Conservation (phyloP, 768 basidiomycete species). For the Phylloporus sp. region DNA sequence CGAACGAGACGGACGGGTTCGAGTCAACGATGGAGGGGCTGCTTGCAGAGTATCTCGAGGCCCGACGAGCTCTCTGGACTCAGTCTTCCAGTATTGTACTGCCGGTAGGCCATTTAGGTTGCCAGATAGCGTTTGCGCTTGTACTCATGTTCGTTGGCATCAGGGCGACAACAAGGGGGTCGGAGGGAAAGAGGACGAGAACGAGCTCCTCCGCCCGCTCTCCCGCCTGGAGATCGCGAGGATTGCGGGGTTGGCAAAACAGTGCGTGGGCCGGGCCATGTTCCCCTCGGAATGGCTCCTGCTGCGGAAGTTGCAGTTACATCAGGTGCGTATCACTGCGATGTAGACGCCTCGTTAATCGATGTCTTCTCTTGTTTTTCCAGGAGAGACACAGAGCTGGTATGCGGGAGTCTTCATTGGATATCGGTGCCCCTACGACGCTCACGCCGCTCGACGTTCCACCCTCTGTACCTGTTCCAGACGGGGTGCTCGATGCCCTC, state of each 20-base stretch:
- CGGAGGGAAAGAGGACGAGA: slow-evolving; percentile 4
- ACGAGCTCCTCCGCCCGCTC: slow-evolving; percentile 37
- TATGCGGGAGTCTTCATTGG: not conserved
- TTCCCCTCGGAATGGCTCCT: slow-evolving; percentile 33
- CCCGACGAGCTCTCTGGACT: slow-evolving; percentile 25
- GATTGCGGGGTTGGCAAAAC: slow-evolving; percentile 25
- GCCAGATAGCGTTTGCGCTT: not conserved
- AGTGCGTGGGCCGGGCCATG: slow-evolving; percentile 9
- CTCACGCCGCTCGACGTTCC: slow-evolving; percentile 29
- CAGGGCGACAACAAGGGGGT: slow-evolving; percentile 8
- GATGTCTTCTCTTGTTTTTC: not conserved
- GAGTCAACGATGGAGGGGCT: slow-evolving; percentile 32
- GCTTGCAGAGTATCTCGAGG: slow-evolving; percentile 34
- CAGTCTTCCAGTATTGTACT: slow-evolving; percentile 9
- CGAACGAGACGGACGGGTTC: slow-evolving; percentile 23
- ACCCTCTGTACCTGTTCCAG: slow-evolving; percentile 23
- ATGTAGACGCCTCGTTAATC: not conserved
- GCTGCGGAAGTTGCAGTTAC: slow-evolving; percentile 45
- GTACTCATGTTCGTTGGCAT: not conserved
- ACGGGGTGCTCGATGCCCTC: slow-evolving; percentile 47
- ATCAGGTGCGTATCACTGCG: slow-evolving; percentile 22
- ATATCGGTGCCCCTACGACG: slow-evolving; percentile 4
- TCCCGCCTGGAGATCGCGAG: slow-evolving; percentile 41
- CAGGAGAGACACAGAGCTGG: slow-evolving; percentile 22
- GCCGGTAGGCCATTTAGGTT: slow-evolving; percentile 9